A percentile compares a stretch with the other conserved stretches of the same genome.
These are phyloP conservation scores for Mortierella sp. DNA, from an alignment of 371 early-diverging fungal species.

Conservation along the genomic window DNA sequence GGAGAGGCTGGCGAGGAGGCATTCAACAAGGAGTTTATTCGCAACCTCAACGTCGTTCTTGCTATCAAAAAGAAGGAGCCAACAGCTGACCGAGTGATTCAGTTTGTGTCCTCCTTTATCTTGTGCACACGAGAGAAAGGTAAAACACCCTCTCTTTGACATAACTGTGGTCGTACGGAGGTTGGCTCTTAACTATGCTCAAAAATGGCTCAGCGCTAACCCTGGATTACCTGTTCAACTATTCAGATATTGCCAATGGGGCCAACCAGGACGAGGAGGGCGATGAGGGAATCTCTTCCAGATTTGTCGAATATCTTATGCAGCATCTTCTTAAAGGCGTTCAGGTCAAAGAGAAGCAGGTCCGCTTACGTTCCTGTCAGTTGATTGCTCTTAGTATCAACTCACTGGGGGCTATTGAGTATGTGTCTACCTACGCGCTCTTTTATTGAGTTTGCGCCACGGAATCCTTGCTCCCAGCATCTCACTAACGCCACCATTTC, in stretches of 20 bases:
- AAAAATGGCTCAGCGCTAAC: too few relatives aligned
- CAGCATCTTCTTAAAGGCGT: conserved; percentile 79
- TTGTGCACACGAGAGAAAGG: conserved; percentile 76
- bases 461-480: too few relatives aligned
- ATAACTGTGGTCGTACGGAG: too few relatives aligned
- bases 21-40: conserved; percentile 75
- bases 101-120: conserved; percentile 81
- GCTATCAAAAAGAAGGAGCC: conserved; percentile 77
- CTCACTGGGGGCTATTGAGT: conserved; percentile 85
- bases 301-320: conserved; percentile 78
- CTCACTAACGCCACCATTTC: background rate
- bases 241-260: conserved; percentile 34
- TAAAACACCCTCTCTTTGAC: conserved; percentile 6
- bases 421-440: conserved; percentile 17
- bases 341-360: conserved; percentile 75
- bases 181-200: too few relatives aligned
- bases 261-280: conserved; percentile 44
- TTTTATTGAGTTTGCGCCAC: too few relatives aligned
- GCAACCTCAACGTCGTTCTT: conserved; percentile 79
- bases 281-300: conserved; percentile 70
- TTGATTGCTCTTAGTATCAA: conserved; percentile 80
- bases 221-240: conserved; percentile 5
- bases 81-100: conserved; percentile 76
- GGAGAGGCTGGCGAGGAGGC: conserved; percentile 66
- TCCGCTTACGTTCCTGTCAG: conserved; percentile 84